Evolutionary conservation across 164 flowering plant species (phyloP).

Genomic region (Platanus orientalis): DNA sequence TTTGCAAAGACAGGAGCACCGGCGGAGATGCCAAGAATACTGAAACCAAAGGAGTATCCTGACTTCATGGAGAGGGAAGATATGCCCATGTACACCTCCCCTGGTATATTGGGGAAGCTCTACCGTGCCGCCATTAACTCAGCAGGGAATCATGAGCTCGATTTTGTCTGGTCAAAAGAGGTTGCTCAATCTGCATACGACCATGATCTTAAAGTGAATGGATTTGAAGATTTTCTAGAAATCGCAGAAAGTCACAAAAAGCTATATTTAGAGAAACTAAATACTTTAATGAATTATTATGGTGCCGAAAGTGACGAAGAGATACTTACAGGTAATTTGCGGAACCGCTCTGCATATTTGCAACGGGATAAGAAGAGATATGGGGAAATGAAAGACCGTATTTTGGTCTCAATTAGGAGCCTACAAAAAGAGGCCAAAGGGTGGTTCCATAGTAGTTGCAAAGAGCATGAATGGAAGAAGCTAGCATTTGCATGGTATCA

Average conservation of each 20-base stretch:
- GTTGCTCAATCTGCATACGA: conserved; percentile 46
- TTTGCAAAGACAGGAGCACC: conserved; percentile 96
- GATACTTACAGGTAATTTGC: conserved; percentile 69
- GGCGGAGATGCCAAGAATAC: conserved; percentile 74
- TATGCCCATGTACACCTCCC: conserved; percentile 54
- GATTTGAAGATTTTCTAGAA: conserved; percentile 56
- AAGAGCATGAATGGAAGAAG: conserved; percentile 25
- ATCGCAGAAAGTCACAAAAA: conserved; percentile 50
- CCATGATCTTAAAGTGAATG: conserved; percentile 57
- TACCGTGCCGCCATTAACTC: conserved; percentile 53
- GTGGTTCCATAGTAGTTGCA: conserved; percentile 64
- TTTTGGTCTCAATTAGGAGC: conserved; percentile 42
- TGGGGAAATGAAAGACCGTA: conserved; percentile 73
- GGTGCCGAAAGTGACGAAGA: conserved; percentile 69
- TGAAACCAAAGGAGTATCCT: conserved; percentile 76
- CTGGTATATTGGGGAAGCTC: conserved; percentile 70
- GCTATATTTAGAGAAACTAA: conserved; percentile 51
- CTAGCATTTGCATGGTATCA: conserved; percentile 96
- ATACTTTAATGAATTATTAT: conserved; percentile 53
- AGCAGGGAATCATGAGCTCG: conserved; percentile 15
- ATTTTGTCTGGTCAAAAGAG: conserved; percentile 25
- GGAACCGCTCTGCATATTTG: conserved; percentile 39
- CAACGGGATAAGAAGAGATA: conserved; percentile 61
- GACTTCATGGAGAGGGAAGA: conserved; percentile 87
- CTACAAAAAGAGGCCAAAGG: conserved; percentile 61